These are phyloP conservation scores for Fusarium proliferatum DNA, from an alignment of 2,329 filamentous ascomycete species.

Conservation along the genomic window DNA sequence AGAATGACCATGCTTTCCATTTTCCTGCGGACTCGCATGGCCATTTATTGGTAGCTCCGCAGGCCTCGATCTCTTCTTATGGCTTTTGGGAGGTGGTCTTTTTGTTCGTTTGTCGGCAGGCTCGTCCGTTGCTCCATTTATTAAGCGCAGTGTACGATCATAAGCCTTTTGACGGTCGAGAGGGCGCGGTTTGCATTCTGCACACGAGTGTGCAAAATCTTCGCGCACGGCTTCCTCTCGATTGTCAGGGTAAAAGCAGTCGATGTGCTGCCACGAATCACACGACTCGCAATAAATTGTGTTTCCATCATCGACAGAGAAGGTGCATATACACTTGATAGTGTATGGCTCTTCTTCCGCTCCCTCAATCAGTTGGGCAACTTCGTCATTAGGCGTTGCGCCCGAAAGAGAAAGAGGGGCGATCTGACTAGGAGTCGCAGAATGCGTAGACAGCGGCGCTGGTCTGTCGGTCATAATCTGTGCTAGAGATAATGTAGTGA, in stretches of 20 bases:
- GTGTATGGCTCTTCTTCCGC: constrained; percentile 85
- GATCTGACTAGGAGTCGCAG: constrained; percentile 66
- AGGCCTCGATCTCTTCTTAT: constrained; percentile 90
- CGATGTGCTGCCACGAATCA: constrained; percentile 98
- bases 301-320: constrained; percentile 93
- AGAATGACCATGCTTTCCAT: constrained; percentile 58
- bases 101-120: constrained; percentile 76
- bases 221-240: constrained; percentile 77
- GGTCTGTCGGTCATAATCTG: constrained; percentile 74
- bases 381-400: constrained; percentile 53
- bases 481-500: constrained; percentile 52
- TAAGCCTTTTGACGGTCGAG: constrained; percentile 80
- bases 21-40: constrained; percentile 69
- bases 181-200: constrained; percentile 83
- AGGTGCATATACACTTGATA: constrained; percentile 98
- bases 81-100: constrained; percentile 79
- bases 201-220: constrained; percentile 84
- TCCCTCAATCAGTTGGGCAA: constrained; percentile 61
- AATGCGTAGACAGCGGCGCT: constrained; percentile 64
- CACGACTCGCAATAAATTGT: constrained; percentile 97
- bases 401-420: constrained; percentile 51
- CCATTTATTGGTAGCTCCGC: constrained; percentile 75
- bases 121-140: constrained; percentile 58
- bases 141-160: constrained; percentile 74
- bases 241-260: constrained; percentile 89